Percentiles rank a stretch among this genome's conserved stretches.
Conservation (phyloP, 495 filamentous ascomycete species). For the Filosporella fistucella region DNA sequence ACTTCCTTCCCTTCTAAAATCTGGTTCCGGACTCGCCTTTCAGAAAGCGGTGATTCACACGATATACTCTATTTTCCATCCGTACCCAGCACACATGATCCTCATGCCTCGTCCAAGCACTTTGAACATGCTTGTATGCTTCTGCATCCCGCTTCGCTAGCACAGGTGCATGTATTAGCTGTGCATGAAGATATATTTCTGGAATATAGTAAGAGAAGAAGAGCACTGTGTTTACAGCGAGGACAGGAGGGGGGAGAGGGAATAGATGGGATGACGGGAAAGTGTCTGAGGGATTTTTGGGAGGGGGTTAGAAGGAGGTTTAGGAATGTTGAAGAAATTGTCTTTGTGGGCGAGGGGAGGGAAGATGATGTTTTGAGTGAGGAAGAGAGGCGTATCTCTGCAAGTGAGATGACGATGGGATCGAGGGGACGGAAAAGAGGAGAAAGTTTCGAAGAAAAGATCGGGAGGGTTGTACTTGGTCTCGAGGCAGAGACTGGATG, state of each 20-base stretch:
- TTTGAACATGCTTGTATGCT: constrained; percentile 5
- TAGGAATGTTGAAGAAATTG: constrained; percentile 5
- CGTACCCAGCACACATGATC: neutral
- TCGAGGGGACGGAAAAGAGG: too few species aligned
- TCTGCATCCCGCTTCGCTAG: neutral
- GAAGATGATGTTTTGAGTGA: neutral
- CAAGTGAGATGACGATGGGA: too few species aligned
- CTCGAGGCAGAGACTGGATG: too few species aligned
- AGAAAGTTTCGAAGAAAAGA: too few species aligned
- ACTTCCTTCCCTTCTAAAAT: constrained; percentile 6
- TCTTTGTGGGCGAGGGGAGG: neutral
- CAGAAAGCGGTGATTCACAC: neutral
- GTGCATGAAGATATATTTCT: constrained; percentile 12
- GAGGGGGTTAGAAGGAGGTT: constrained; percentile 10
- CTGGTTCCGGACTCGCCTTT: constrained; percentile 1
- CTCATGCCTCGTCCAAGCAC: neutral
- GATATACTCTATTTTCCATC: constrained; percentile 9
- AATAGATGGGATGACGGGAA: neutral
- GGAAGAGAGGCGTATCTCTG: too few species aligned
- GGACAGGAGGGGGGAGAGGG: too few species aligned
- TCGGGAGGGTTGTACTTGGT: too few species aligned
- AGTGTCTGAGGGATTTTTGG: constrained; percentile 14
- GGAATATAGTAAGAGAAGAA: neutral
- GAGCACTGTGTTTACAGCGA: neutral
- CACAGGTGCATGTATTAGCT: constrained; percentile 9